Evolutionary conservation across 2,329 filamentous ascomycete genomes (phyloP), one percentile per base, ranked within the genome.

Genomic region (Venturia pyrina): DNA sequence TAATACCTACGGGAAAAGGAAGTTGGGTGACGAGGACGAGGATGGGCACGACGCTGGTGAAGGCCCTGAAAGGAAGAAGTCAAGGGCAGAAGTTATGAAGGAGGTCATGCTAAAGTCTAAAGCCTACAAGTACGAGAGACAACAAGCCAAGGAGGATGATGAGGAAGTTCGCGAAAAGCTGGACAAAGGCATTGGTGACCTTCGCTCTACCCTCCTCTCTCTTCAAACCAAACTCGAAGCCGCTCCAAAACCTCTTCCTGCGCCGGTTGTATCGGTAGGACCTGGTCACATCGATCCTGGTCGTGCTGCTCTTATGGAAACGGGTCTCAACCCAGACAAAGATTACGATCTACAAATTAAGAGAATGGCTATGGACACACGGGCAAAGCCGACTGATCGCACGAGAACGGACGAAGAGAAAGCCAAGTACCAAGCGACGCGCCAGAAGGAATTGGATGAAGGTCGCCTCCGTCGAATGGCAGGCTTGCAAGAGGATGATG

Each of bases 61-160:
- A 24, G 79, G 87, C 68, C 92, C 91, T 0, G 89, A 93, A 71
- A 85, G 89, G 67, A 97, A 96, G 77, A 99, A 97, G 80, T 88
- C 88, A 3, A 98, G 97, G 78, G 90, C 95, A 65, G 95, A 99
- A 76, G 90, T 99, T 62, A 97, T 98, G 91, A 89, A 96, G 72
- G 96, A 99, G 76, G 84, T 99, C 68, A 97, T 99, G 70, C 91
- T 93, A 68, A 99, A 99, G 78, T 98, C 93, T 0, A 99, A 99
- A 75, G 82, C 90, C 68, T 85, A 97, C 83, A 98, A 96, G 78
- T 93, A 93, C 73, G 93, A 98, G 78, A 87, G 95, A 50, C 95
- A 99, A 77, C 88, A 91, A 67, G 86, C 87, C 37, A 97, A 96
- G 73, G 95, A 98, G 68, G 91, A 95, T 62, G 95, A 99, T 70